Conservation (phyloP, 1,284 basidiomycete genomes). For the Trichosporon ovoides region DNA sequence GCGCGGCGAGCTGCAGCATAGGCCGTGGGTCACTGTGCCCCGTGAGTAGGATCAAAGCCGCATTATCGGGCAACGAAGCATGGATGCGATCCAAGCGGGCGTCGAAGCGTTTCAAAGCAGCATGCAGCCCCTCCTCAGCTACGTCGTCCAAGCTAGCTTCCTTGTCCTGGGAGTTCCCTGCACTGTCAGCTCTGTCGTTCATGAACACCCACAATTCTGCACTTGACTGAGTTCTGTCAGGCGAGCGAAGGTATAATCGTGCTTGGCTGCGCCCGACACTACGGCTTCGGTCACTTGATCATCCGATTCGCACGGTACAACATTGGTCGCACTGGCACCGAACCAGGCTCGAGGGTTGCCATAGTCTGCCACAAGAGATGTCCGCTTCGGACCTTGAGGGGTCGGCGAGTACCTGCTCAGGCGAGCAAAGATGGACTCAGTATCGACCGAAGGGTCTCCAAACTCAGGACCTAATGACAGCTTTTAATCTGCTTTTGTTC, state of each 20-base stretch:
- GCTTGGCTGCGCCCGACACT: slow-evolving; percentile 57
- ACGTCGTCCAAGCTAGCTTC: background rate
- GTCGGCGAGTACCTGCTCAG: slow-evolving; percentile 54
- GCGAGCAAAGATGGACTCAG: slow-evolving; percentile 78
- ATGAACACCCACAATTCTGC: slow-evolving; percentile 62
- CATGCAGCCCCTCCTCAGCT: slow-evolving; percentile 15
- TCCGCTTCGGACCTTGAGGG: slow-evolving; percentile 47
- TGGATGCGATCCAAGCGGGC: slow-evolving; percentile 60
- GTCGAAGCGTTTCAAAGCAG: slow-evolving; percentile 54
- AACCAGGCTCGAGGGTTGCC: slow-evolving; percentile 75
- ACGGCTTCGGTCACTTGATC: slow-evolving; percentile 64
- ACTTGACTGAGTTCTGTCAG: slow-evolving; percentile 69
- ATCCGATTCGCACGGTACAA: slow-evolving; percentile 66
- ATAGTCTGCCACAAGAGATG: slow-evolving; percentile 72
- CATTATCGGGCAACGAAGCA: slow-evolving; percentile 63
- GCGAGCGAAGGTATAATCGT: slow-evolving; percentile 75
- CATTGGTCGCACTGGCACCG: slow-evolving; percentile 70
- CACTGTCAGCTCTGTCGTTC: background rate
- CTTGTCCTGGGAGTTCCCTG: slow-evolving; percentile 13
- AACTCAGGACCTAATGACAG: slow-evolving; percentile 60
- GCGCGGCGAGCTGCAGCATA: slow-evolving; percentile 65
- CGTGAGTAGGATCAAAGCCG: slow-evolving; percentile 75
- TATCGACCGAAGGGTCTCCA: slow-evolving; percentile 71
- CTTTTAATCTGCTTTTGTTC: background rate
- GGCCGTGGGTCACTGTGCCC: slow-evolving; percentile 77